Evolutionary conservation across 2,329 filamentous ascomycete species (phyloP).

Genomic region (Beauveria brongniartii): DNA sequence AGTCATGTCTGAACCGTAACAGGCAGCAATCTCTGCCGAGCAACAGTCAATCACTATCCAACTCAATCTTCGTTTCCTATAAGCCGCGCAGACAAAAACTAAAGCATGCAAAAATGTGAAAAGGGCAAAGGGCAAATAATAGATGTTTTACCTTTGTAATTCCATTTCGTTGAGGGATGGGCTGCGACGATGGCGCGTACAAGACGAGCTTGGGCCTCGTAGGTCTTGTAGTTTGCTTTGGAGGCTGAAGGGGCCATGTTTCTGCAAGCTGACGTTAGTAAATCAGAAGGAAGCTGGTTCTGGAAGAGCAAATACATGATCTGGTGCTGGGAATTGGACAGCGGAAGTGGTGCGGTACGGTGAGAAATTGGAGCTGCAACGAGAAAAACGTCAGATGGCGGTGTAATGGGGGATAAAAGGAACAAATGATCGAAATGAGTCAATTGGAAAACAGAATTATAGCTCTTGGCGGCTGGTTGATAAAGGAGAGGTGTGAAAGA

Average conservation of each 20-base stretch:
- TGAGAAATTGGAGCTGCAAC: background rate
- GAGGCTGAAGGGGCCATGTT: constrained; percentile 34
- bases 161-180: constrained; percentile 44
- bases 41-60: constrained; percentile 7
- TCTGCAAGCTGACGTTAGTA: background rate
- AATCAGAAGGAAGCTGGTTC: background rate
- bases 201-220: constrained; percentile 52
- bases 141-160: constrained; percentile 49
- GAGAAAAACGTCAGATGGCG: background rate
- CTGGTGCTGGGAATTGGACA: background rate
- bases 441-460: background rate
- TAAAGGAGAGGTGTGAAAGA: background rate
- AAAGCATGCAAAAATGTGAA: background rate
- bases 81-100: background rate
- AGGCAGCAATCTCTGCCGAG: constrained; percentile 36
- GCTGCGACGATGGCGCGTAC: constrained; percentile 54
- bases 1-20: constrained; percentile 43
- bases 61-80: background rate
- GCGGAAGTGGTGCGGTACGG: background rate
- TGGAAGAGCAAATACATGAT: background rate
- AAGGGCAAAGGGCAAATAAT: constrained; percentile 8
- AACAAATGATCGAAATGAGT: background rate
- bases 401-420: background rate
- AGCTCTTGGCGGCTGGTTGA: background rate
- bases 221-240: constrained; percentile 50